Evolutionary conservation across 768 basidiomycete species (phyloP).

Genomic region (Tephrocybe sp.): DNA sequence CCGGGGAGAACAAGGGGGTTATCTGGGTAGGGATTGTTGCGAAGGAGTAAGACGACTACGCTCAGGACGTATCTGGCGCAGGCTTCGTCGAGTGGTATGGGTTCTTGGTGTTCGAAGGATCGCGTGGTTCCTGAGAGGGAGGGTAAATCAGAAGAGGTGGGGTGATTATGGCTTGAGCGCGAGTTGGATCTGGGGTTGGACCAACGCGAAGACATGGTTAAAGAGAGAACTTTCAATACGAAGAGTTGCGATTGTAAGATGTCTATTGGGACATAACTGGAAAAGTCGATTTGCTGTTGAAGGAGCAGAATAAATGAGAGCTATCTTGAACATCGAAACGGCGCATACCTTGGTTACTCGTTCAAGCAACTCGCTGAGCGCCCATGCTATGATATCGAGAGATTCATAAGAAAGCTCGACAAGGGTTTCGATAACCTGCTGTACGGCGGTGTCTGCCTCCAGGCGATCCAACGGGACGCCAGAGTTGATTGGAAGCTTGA

Average conservation of each 20-base stretch:
- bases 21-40: constrained; percentile 64
- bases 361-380: constrained; percentile 76
- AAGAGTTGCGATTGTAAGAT: constrained; percentile 87
- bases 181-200: constrained; percentile 43
- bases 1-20: constrained; percentile 55
- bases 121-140: constrained; percentile 28
- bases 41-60: constrained; percentile 80
- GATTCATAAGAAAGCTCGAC: constrained; percentile 79
- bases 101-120: constrained; percentile 51
- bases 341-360: constrained; percentile 66
- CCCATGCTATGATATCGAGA: constrained; percentile 78
- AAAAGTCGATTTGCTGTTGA: constrained; percentile 51
- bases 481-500: constrained; percentile 83
- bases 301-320: not conserved
- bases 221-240: constrained; percentile 76
- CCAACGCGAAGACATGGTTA: constrained; percentile 81
- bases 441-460: constrained; percentile 74
- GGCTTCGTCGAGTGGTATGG: constrained; percentile 74
- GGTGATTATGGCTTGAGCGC: constrained; percentile 37
- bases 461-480: constrained; percentile 71
- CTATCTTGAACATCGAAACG: not conserved
- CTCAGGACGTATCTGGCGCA: constrained; percentile 81
- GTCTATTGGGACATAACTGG: constrained; percentile 59
- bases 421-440: constrained; percentile 75
- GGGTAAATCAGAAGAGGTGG: constrained; percentile 39